Evolutionary conservation across 2,329 filamentous ascomycete species (phyloP).

Genomic region (Moelleriella libera): DNA sequence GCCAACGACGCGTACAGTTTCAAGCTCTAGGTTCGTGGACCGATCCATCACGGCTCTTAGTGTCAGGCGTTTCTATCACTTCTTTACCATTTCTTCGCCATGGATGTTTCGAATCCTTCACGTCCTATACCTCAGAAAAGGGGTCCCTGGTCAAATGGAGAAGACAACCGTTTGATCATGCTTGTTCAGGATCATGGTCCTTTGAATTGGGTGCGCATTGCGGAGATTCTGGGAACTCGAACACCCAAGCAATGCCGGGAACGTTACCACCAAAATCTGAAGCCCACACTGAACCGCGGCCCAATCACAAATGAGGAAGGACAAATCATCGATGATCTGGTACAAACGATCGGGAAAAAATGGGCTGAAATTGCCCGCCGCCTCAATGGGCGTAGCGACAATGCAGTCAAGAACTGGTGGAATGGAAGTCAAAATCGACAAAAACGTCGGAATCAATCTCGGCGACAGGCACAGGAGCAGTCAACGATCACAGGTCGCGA

Average conservation of each 20-base stretch:
- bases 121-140: conserved; percentile 23
- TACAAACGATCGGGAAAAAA: conserved; percentile 64
- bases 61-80: background rate
- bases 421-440: conserved; percentile 83
- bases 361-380: conserved; percentile 88
- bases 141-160: conserved; percentile 71
- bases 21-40: no score
- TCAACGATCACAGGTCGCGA: background rate
- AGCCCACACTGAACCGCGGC: conserved; percentile 57
- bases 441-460: conserved; percentile 21
- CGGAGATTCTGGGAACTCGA: conserved; percentile 54
- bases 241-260: conserved; percentile 93
- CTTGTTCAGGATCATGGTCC: conserved; percentile 57
- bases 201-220: conserved; percentile 84
- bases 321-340: conserved; percentile 60
- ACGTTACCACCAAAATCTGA: conserved; percentile 87
- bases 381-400: conserved; percentile 72
- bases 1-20: no score
- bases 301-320: conserved; percentile 62
- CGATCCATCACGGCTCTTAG: background rate
- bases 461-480: background rate
- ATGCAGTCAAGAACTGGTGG: conserved; percentile 97
- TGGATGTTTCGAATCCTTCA: background rate
- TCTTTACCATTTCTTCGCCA: background rate
- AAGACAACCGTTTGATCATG: conserved; percentile 57